These are phyloP conservation scores for Pilasporangium apinafurcum DNA, from an alignment of 352 stramenopile species.

Conservation along the genomic window DNA sequence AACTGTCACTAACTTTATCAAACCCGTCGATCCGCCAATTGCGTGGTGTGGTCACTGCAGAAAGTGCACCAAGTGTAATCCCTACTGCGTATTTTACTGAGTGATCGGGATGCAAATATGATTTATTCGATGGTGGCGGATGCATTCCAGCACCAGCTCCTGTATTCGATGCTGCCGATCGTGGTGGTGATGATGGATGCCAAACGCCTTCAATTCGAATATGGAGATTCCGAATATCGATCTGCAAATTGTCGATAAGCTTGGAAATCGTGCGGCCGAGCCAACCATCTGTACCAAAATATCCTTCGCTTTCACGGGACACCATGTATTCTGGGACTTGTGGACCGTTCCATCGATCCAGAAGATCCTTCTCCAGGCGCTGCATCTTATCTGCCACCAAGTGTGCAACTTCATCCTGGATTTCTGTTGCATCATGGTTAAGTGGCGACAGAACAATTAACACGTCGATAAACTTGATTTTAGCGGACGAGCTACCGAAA, in stretches of 20 bases:
- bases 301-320: conserved; percentile 73
- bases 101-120: conserved; percentile 1
- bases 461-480: conserved; percentile 87
- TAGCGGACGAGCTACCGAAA: conserved; percentile 68
- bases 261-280: conserved; percentile 86
- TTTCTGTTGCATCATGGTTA: conserved; percentile 59
- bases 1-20: no score
- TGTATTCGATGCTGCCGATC: conserved; percentile 7
- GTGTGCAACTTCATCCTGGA: conserved; percentile 50
- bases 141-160: conserved; percentile 5
- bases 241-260: conserved; percentile 87
- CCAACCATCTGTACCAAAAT: conserved; percentile 86
- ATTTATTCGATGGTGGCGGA: no score
- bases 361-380: conserved; percentile 64
- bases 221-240: conserved; percentile 84
- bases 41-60: conserved; percentile 77
- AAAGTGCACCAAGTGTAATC: conserved; percentile 75
- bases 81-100: conserved; percentile 68
- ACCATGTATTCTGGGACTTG: conserved; percentile 59
- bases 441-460: conserved; percentile 72
- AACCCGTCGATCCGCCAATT: conserved; percentile 81
- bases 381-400: conserved; percentile 67
- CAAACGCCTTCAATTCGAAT: conserved; percentile 80
- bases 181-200: conserved; percentile 24
- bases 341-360: conserved; percentile 73